Evolutionary conservation across 2,329 filamentous ascomycete species (phyloP).

Genomic region (Aspergillus chevalieri): DNA sequence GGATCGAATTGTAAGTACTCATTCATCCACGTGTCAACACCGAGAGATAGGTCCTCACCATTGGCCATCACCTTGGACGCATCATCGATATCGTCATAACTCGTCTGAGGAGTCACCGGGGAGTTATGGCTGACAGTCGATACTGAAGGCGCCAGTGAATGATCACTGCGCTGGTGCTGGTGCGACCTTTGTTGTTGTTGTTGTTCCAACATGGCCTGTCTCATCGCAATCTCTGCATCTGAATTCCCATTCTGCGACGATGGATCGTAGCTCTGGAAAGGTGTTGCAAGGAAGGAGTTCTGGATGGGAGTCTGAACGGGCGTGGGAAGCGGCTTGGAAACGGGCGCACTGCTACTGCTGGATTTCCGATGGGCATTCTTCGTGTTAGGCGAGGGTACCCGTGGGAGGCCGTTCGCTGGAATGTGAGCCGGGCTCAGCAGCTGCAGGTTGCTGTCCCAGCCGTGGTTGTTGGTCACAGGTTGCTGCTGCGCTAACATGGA

Average conservation of each 20-base stretch:
- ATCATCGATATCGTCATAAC: slow-evolving; percentile 49
- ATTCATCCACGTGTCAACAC: slow-evolving; percentile 47
- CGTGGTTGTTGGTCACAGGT: slow-evolving; percentile 26
- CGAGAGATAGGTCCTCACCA: slow-evolving; percentile 48
- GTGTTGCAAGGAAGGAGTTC: slow-evolving; percentile 43
- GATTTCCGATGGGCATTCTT: slow-evolving; percentile 35
- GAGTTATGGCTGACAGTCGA: slow-evolving; percentile 57
- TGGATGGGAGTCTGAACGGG: slow-evolving; percentile 51
- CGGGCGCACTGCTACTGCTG: slow-evolving; percentile 32
- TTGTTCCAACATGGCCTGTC: slow-evolving; percentile 50
- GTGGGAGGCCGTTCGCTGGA: slow-evolving; percentile 19
- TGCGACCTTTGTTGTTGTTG: slow-evolving; percentile 28
- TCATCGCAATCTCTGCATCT: slow-evolving; percentile 55
- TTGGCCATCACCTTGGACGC: slow-evolving; percentile 43
- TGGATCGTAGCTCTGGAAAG: slow-evolving; percentile 43
- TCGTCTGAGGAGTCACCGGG: slow-evolving; percentile 55
- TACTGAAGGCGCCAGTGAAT: slow-evolving; percentile 52
- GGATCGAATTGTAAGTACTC: slow-evolving; percentile 61
- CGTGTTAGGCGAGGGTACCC: slow-evolving; percentile 18
- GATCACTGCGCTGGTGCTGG: slow-evolving; percentile 39
- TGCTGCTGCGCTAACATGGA: slow-evolving; percentile 39
- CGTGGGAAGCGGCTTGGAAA: slow-evolving; percentile 49
- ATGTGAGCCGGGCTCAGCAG: slow-evolving; percentile 30
- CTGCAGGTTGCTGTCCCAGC: slow-evolving; percentile 32
- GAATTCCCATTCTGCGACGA: slow-evolving; percentile 38